Evolutionary conservation across 768 basidiomycete genomes (phyloP).

Genomic region (Dentipellis fragilis): DNA sequence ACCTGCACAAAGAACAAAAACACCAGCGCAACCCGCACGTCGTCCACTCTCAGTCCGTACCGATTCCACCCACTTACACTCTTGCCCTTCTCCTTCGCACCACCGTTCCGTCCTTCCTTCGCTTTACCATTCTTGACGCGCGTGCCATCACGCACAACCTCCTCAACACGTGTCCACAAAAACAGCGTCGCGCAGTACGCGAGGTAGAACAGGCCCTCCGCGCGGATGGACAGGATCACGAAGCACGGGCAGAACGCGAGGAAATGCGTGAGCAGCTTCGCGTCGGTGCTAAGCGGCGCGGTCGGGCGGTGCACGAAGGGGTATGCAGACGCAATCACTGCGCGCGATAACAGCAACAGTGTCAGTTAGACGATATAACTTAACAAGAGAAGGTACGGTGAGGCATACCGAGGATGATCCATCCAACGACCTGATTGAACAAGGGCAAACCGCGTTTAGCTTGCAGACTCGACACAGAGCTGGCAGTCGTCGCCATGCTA

Average conservation of each 20-base stretch:
- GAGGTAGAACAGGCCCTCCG: slow-evolving; percentile 75
- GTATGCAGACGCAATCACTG: slow-evolving; percentile 40
- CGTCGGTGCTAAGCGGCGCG: slow-evolving; percentile 26
- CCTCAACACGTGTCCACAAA: slow-evolving; percentile 62
- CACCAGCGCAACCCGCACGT: slow-evolving; percentile 66
- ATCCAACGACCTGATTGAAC: slow-evolving; percentile 50
- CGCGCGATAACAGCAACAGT: not conserved
- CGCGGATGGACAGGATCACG: slow-evolving; percentile 70
- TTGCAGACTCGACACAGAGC: slow-evolving; percentile 51
- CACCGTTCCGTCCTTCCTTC: not conserved
- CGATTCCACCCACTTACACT: slow-evolving; percentile 14
- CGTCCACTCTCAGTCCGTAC: slow-evolving; percentile 28
- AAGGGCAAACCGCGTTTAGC: slow-evolving; percentile 57
- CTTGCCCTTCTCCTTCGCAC: not conserved
- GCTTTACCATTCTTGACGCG: not conserved
- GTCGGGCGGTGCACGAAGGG: slow-evolving; percentile 41
- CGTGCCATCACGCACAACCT: slow-evolving; percentile 15
- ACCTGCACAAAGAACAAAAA: slow-evolving; percentile 84
- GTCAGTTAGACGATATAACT: not conserved
- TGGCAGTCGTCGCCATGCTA: slow-evolving; percentile 43
- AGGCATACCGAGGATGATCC: slow-evolving; percentile 53
- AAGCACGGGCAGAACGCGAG: slow-evolving; percentile 70
- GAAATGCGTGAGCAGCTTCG: slow-evolving; percentile 53
- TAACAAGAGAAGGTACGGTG: not conserved
- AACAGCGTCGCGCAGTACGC: slow-evolving; percentile 53